These are phyloP conservation scores for Aspergillus egyptiacus DNA, from an alignment of 495 filamentous ascomycete species.

Conservation along the genomic window DNA sequence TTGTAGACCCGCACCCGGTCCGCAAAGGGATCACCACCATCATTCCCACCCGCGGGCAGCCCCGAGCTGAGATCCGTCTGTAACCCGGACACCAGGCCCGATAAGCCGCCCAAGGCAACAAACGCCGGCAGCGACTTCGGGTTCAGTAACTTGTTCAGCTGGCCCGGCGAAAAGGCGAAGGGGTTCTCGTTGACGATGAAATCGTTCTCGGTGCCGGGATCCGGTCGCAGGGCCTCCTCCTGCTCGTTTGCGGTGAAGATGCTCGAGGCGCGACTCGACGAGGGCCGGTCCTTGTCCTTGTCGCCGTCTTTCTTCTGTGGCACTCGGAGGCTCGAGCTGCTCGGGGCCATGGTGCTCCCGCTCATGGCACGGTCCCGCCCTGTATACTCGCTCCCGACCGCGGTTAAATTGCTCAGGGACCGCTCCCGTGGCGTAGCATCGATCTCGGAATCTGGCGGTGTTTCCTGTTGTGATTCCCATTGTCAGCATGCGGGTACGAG, in stretches of 20 bases:
- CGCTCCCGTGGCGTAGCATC: slow-evolving; percentile 3
- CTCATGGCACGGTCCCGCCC: slow-evolving; percentile 17
- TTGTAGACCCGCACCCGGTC: slow-evolving; percentile 67
- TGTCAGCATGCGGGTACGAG: too few species aligned
- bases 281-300: neutral
- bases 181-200: slow-evolving; percentile 70
- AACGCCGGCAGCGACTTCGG: slow-evolving; percentile 77
- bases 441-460: neutral
- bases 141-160: slow-evolving; percentile 70
- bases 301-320: slow-evolving; percentile 3
- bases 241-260: slow-evolving; percentile 13
- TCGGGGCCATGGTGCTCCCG: slow-evolving; percentile 17
- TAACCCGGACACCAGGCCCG: slow-evolving; percentile 72
- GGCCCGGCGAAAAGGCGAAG: slow-evolving; percentile 78
- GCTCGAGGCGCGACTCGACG: slow-evolving; percentile 3
- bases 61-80: slow-evolving; percentile 62
- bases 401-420: slow-evolving; percentile 14
- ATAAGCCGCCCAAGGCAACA: slow-evolving; percentile 71
- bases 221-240: slow-evolving; percentile 59
- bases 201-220: slow-evolving; percentile 64
- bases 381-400: slow-evolving; percentile 6
- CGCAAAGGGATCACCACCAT: slow-evolving; percentile 54
- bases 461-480: neutral
- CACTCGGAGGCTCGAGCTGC: slow-evolving; percentile 4
- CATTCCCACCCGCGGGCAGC: slow-evolving; percentile 48